phyloP scores from a whole-genome alignment of 2,329 filamentous ascomycete genomes.

The Colletotrichum sidae region DNA sequence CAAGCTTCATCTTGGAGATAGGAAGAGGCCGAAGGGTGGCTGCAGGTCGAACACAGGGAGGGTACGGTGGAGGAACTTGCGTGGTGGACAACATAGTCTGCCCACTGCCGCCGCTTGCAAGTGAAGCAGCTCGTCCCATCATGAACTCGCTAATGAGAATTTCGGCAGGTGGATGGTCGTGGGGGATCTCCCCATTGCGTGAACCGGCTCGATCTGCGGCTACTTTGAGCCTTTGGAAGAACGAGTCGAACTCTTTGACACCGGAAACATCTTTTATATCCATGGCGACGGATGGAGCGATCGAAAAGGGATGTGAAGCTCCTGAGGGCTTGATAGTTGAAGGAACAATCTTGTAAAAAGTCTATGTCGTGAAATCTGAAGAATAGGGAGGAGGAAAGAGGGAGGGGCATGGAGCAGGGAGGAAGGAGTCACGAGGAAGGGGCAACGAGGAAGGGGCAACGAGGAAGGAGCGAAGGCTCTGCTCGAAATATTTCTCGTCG shows the following conservation, averaged over 20 bases:
- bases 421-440: no score
- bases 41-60: constrained; percentile 39
- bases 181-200: not conserved
- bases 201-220: not conserved
- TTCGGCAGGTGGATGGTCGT: not conserved
- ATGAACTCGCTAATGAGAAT: constrained; percentile 3
- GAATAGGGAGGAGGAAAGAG: no score
- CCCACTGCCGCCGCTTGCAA: not conserved
- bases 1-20: constrained; percentile 46
- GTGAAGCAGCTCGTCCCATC: not conserved
- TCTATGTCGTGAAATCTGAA: no score
- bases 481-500: no score
- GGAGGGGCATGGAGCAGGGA: no score
- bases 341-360: no score
- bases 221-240: not conserved
- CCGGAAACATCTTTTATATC: constrained; percentile 12
- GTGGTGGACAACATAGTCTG: not conserved
- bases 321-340: no score
- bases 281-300: not conserved
- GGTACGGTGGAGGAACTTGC: constrained; percentile 36
- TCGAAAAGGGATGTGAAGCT: no score
- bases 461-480: no score
- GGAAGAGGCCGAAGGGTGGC: constrained; percentile 40
- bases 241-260: not conserved
- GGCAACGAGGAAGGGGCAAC: no score